These are phyloP conservation scores for Penicillium thymicola DNA, from an alignment of 2,329 filamentous ascomycete species.

Conservation along the genomic window DNA sequence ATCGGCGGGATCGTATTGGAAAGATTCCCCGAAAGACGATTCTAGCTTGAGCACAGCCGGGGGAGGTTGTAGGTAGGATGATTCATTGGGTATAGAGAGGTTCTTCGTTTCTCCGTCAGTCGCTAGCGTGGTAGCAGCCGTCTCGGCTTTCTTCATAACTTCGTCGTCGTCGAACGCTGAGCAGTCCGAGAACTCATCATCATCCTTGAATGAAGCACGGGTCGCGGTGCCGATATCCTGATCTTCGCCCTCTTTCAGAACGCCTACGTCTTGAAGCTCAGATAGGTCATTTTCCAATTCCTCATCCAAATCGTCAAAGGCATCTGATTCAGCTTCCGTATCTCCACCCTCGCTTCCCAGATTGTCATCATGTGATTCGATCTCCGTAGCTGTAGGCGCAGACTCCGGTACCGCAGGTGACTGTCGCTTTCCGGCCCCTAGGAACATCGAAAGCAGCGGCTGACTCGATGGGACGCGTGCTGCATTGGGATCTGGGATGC, in stretches of 20 bases:
- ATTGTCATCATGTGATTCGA: constrained; percentile 1
- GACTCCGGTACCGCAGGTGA: neutral
- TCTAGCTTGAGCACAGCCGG: neutral
- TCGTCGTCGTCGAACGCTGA: constrained; percentile 33
- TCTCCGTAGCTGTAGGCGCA: constrained; percentile 1
- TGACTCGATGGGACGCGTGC: constrained; percentile 35
- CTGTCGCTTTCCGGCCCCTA: constrained; percentile 17
- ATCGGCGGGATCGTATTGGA: constrained; percentile 30
- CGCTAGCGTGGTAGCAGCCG: constrained; percentile 6
- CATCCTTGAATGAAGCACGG: constrained; percentile 14
- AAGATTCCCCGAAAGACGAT: constrained; percentile 22
- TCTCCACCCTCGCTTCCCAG: constrained; percentile 14
- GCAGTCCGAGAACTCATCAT: constrained; percentile 35
- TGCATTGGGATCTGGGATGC: constrained; percentile 32
- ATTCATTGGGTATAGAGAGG: neutral
- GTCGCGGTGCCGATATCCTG: neutral
- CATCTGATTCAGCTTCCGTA: constrained; percentile 24
- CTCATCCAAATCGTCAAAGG: constrained; percentile 23
- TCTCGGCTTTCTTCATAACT: constrained; percentile 24
- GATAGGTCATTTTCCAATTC: constrained; percentile 13
- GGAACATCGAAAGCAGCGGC: constrained; percentile 34
- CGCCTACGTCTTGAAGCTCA: constrained; percentile 8
- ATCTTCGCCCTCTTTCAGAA: neutral
- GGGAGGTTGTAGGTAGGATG: neutral
- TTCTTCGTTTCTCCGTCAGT: neutral